phyloP scores from a whole-genome alignment of 2,329 filamentous ascomycete species.

The Albophoma yamanashiensis region DNA sequence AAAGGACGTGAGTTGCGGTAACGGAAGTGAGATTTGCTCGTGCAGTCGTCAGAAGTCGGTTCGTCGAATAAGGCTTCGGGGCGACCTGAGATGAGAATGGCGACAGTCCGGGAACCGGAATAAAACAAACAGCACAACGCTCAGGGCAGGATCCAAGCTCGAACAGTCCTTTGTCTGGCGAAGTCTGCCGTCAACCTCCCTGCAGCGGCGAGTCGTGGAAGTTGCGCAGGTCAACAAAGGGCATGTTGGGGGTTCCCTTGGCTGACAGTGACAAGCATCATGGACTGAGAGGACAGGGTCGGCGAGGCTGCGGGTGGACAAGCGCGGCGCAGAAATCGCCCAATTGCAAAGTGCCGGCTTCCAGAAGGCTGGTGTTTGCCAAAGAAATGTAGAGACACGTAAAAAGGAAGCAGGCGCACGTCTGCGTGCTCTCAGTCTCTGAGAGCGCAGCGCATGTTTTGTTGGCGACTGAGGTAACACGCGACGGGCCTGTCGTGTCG shows the following conservation, averaged over 20 bases:
- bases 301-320: background rate
- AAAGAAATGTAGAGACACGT: background rate
- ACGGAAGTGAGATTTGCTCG: background rate
- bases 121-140: background rate
- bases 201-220: conserved; percentile 4
- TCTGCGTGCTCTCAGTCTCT: background rate
- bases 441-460: conserved; percentile 8
- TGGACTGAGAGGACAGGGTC: background rate
- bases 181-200: background rate
- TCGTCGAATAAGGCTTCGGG: too few relatives aligned
- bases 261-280: background rate
- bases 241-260: conserved; percentile 10
- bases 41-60: background rate
- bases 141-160: background rate
- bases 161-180: background rate
- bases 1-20: background rate
- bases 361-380: background rate
- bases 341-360: background rate
- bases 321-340: background rate
- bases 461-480: conserved; percentile 8
- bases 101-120: background rate
- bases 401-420: background rate
- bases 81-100: background rate
- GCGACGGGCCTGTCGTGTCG: conserved; percentile 13
- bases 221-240: conserved; percentile 12